Evolutionary conservation across 768 basidiomycete genomes (phyloP), one percentile per base, ranked within the genome.

Genomic region (Leccinum longicurvipes): DNA sequence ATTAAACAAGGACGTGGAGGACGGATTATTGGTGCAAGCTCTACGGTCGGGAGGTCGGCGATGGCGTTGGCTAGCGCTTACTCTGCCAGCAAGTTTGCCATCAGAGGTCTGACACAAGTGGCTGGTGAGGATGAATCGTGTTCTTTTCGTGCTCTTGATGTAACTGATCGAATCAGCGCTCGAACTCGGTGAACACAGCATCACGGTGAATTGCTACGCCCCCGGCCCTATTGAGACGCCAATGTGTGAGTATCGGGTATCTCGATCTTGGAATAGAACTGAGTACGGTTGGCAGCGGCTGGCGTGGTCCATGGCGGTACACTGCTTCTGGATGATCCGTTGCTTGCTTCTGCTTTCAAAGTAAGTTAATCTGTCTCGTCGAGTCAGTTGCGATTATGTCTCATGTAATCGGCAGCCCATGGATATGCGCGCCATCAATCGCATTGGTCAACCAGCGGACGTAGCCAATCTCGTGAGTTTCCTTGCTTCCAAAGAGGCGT

Each of bases 71-170:
- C 6, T 19, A 44, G 21, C 21, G 42, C 42, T 23, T 79, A 79
- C 54, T 56, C 55, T 44, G 64, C 74, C 9, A 72, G 74, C 9
- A 80, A 80, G 45, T 78, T 74, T 31, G 75, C 74, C 9, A 52
- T 79, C 28, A 72, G 76, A 28, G 74, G 73, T 1, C 51, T 79
- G 19, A 79, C 76, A 7, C 78, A 78, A 52, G 62, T 63, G 3
- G 66, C 71, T 1, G 73, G 78, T 77, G 61, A 45, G 54, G 12
- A 21, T 11, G 5, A 15, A 36, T 36, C 3, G 2, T 7, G 21
- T 36, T 25, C 6, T 45, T 45, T 45, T 19, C 19, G 15, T 15
- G 14, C 14, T 23, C 7, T 45, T 23, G 44, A n/a, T 9, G 11
- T 45, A 3, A 23, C 15, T 45, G 23, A 45, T 45, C 23, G 3